These are phyloP conservation scores for Trichoderma polysporum DNA, from an alignment of 2,329 filamentous ascomycete genomes.

Conservation along the genomic window DNA sequence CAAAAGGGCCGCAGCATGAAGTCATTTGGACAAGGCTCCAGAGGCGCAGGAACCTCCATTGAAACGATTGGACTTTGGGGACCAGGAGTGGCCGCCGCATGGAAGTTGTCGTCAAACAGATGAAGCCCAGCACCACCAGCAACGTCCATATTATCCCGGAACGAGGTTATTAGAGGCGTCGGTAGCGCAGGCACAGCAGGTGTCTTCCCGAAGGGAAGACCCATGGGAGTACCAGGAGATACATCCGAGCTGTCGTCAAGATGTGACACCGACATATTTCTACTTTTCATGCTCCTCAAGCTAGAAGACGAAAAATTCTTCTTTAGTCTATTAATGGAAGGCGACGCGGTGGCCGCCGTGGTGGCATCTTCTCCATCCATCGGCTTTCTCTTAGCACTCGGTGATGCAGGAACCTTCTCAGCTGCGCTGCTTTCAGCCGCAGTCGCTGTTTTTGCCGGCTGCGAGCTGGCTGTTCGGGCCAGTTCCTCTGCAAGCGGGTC, in stretches of 20 bases:
- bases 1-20: slow-evolving; percentile 92
- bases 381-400: slow-evolving; percentile 35
- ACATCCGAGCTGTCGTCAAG: slow-evolving; percentile 62
- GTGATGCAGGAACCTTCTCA: slow-evolving; percentile 33
- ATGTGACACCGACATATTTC: slow-evolving; percentile 68
- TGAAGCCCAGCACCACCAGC: slow-evolving; percentile 65
- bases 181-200: slow-evolving; percentile 59
- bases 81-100: slow-evolving; percentile 63
- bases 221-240: slow-evolving; percentile 73
- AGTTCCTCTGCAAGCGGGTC: slow-evolving; percentile 7
- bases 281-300: slow-evolving; percentile 67
- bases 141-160: slow-evolving; percentile 57
- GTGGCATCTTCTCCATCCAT: slow-evolving; percentile 40
- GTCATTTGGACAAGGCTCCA: slow-evolving; percentile 90
- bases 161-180: slow-evolving; percentile 64
- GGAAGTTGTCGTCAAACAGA: slow-evolving; percentile 81
- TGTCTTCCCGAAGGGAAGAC: slow-evolving; percentile 60
- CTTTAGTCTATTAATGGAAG: slow-evolving; percentile 49
- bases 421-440: slow-evolving; percentile 31
- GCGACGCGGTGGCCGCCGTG: slow-evolving; percentile 51
- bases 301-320: slow-evolving; percentile 73
- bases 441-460: slow-evolving; percentile 27
- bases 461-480: not conserved
- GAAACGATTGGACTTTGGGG: slow-evolving; percentile 64
- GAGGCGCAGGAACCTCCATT: slow-evolving; percentile 67